A percentile compares a stretch with the other conserved stretches of the same genome.
phyloP scores from a whole-genome alignment of 1,284 basidiomycete genomes.

The Spongispora temasekensis region DNA sequence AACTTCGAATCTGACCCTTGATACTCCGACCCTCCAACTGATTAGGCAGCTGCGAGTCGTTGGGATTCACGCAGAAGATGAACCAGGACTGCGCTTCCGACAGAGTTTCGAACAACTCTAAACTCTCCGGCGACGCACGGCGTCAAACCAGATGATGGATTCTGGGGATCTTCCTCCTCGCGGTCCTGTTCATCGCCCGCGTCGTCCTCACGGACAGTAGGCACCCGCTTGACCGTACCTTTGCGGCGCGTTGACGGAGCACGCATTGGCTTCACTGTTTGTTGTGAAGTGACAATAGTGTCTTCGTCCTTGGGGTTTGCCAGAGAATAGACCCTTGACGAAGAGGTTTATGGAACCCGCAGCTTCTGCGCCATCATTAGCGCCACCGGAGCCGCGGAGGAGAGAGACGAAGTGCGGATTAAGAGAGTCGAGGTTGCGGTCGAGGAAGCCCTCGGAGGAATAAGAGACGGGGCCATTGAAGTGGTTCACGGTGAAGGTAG shows the following conservation, averaged over 20 bases:
- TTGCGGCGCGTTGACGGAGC: constrained; percentile 87
- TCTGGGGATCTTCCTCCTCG: constrained; percentile 49
- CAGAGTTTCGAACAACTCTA: constrained; percentile 84
- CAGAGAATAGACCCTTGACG: constrained; percentile 37
- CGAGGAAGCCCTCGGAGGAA: neutral
- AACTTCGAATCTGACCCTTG: no score
- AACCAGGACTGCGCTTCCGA: constrained; percentile 93
- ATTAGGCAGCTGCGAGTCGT: constrained; percentile 92
- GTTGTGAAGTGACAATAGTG: constrained; percentile 52
- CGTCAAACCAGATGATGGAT: constrained; percentile 38
- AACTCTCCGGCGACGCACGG: constrained; percentile 90
- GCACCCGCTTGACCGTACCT: constrained; percentile 64
- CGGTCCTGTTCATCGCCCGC: constrained; percentile 52
- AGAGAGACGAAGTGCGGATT: neutral
- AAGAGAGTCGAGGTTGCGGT: neutral
- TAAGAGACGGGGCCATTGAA: neutral
- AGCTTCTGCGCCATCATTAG: neutral
- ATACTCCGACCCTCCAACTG: constrained; percentile 89
- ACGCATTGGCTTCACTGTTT: constrained; percentile 91
- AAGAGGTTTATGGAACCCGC: neutral
- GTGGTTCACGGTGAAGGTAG: neutral
- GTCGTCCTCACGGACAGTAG: constrained; percentile 57
- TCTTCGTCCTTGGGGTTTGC: neutral
- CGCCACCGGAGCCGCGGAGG: neutral
- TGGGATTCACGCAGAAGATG: constrained; percentile 91